A percentile compares a stretch with the other conserved stretches of the same genome.
Evolutionary conservation across 768 basidiomycete species (phyloP).

Genomic region (Lepiota brunneoincarnata): DNA sequence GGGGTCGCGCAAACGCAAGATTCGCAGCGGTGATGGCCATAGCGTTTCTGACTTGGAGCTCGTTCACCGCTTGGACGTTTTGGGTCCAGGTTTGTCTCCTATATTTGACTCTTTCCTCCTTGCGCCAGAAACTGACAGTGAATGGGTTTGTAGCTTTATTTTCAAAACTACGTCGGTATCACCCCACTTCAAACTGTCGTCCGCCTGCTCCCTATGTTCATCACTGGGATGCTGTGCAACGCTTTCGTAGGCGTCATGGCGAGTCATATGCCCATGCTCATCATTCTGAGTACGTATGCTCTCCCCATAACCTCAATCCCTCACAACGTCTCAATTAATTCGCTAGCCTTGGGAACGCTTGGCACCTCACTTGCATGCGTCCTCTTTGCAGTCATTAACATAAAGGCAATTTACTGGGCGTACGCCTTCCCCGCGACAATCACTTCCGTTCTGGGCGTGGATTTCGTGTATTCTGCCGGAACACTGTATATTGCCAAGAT

Average conservation of each 20-base stretch:
- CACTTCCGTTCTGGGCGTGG: slow-evolving; percentile 69
- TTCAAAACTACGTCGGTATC: slow-evolving; percentile 59
- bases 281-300: slow-evolving; percentile 49
- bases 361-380: slow-evolving; percentile 57
- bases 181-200: slow-evolving; percentile 60
- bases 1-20: slow-evolving; percentile 59
- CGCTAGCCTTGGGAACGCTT: slow-evolving; percentile 42
- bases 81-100: slow-evolving; percentile 25
- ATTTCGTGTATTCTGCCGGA: slow-evolving; percentile 73
- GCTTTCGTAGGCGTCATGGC: slow-evolving; percentile 60
- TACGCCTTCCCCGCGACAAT: slow-evolving; percentile 69
- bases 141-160: slow-evolving; percentile 62
- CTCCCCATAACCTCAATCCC: not conserved
- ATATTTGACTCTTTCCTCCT: not conserved
- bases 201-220: slow-evolving; percentile 68
- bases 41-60: slow-evolving; percentile 63
- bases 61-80: slow-evolving; percentile 53
- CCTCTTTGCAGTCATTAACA: slow-evolving; percentile 66
- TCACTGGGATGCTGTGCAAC: slow-evolving; percentile 65
- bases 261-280: slow-evolving; percentile 50
- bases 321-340: not conserved
- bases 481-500: slow-evolving; percentile 74
- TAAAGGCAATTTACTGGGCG: slow-evolving; percentile 64
- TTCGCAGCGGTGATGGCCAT: slow-evolving; percentile 60
- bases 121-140: not conserved